phyloP scores from a whole-genome alignment of 768 basidiomycete species.

The Tylopilus cervinicoccineus region DNA sequence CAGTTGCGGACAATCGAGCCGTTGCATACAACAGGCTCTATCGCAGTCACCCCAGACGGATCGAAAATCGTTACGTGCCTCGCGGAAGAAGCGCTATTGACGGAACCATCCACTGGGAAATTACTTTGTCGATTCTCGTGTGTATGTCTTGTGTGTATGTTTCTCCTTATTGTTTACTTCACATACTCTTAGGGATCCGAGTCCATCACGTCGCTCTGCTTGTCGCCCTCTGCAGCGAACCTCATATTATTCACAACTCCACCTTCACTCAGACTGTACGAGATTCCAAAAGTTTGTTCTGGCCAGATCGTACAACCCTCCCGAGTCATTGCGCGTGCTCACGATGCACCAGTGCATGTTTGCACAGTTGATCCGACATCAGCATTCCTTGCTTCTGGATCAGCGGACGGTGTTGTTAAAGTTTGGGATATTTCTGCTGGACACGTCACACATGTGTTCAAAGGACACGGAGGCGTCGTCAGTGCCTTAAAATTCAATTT shows the following conservation, averaged over 20 bases:
- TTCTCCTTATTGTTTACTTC: constrained; percentile 1
- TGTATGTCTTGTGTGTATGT: constrained; percentile 45
- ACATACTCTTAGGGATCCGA: constrained; percentile 72
- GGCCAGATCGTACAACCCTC: constrained; percentile 59
- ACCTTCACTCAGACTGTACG: constrained; percentile 78
- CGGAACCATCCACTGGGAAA: constrained; percentile 68
- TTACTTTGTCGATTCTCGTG: constrained; percentile 80
- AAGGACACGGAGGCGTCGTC: constrained; percentile 96
- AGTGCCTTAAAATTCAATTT: constrained; percentile 86
- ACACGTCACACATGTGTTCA: constrained; percentile 90
- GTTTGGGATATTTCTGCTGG: constrained; percentile 91
- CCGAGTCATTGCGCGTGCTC: constrained; percentile 78
- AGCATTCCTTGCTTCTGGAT: constrained; percentile 89
- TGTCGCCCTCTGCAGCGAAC: constrained; percentile 71
- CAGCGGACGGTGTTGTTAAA: constrained; percentile 95
- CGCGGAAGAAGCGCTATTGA: constrained; percentile 79
- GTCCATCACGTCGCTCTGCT: constrained; percentile 76
- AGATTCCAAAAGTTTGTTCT: constrained; percentile 53
- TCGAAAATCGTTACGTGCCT: constrained; percentile 80
- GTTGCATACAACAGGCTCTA: constrained; percentile 85
- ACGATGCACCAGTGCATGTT: constrained; percentile 92
- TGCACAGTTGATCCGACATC: constrained; percentile 82
- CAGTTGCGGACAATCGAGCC: constrained; percentile 71
- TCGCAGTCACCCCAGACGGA: constrained; percentile 77
- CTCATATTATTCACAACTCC: constrained; percentile 80